Conservation (phyloP, 2,329 filamentous ascomycete genomes). For the Fusarium sp. region DNA sequence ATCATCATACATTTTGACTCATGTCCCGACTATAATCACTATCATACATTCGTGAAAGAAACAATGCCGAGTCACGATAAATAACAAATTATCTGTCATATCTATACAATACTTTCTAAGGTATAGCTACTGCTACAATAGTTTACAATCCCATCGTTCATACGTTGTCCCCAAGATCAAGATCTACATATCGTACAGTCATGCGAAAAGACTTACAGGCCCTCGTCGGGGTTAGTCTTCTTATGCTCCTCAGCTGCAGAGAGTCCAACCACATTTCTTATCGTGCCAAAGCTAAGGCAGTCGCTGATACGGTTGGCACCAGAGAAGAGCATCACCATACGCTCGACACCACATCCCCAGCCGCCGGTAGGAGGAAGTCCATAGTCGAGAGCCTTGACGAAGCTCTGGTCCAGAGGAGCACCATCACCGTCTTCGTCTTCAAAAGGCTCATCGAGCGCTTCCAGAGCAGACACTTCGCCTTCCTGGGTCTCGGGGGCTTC, state of each 20-base stretch:
- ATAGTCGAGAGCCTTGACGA: conserved; percentile 86
- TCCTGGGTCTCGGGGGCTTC: conserved; percentile 33
- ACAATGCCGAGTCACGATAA: not conserved
- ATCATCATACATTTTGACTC: not conserved
- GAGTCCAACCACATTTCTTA: conserved; percentile 76
- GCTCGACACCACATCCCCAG: conserved; percentile 95
- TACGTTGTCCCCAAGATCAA: conserved; percentile 34
- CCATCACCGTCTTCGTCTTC: conserved; percentile 62
- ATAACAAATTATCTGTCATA: conserved; percentile 9
- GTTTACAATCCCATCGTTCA: conserved; percentile 46
- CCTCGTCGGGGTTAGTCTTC: conserved; percentile 28
- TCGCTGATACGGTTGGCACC: conserved; percentile 85
- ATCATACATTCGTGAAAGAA: not conserved
- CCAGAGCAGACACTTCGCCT: conserved; percentile 8
- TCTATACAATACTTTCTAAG: conserved; percentile 28
- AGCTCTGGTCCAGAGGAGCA: conserved; percentile 79
- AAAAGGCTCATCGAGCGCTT: conserved; percentile 27
- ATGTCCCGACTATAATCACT: not conserved
- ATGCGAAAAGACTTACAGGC: conserved; percentile 11
- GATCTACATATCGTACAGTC: conserved; percentile 21
- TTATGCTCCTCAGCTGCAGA: conserved; percentile 55
- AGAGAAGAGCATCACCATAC: conserved; percentile 91
- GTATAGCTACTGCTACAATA: conserved; percentile 41
- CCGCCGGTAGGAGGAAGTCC: conserved; percentile 96
- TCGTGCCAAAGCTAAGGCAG: conserved; percentile 88